phyloP scores from a whole-genome alignment of 768 basidiomycete species.

The Tricholoma matsutake region DNA sequence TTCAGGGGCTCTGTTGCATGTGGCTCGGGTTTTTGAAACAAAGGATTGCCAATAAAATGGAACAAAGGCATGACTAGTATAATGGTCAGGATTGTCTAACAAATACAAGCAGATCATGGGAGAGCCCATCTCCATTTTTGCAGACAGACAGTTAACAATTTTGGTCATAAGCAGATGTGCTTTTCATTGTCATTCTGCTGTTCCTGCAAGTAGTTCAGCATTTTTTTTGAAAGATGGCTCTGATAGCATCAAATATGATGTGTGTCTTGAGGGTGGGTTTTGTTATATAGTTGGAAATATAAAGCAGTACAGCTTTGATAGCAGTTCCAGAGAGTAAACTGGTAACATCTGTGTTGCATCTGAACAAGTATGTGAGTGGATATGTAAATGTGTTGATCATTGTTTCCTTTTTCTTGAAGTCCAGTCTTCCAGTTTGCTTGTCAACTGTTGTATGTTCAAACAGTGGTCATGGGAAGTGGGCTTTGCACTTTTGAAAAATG shows the following conservation, averaged over 20 bases:
- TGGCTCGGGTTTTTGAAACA: too few species aligned
- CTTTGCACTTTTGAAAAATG: constrained; percentile 24
- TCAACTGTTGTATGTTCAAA: constrained; percentile 13
- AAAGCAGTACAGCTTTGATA: constrained; percentile 17
- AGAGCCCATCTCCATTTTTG: too few species aligned
- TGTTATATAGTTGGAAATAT: constrained; percentile 36
- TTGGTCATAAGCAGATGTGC: too few species aligned
- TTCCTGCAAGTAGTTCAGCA: too few species aligned
- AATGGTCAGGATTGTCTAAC: too few species aligned
- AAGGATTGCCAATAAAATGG: too few species aligned
- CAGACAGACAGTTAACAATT: too few species aligned
- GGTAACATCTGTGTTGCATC: constrained; percentile 34
- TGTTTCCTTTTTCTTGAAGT: constrained; percentile 25
- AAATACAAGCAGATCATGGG: too few species aligned
- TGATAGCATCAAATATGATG: constrained; percentile 9
- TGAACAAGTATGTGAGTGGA: constrained; percentile 25
- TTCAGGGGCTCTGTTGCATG: too few species aligned
- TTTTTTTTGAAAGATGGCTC: too few species aligned
- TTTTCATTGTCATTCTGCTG: too few species aligned
- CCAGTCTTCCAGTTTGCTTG: constrained; percentile 17
- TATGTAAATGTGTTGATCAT: constrained; percentile 30
- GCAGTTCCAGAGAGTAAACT: constrained; percentile 34
- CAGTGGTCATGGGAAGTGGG: constrained; percentile 21
- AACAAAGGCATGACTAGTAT: too few species aligned
- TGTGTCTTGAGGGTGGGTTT: constrained; percentile 32